A percentile compares a stretch with the other conserved stretches of the same genome.
Conservation (phyloP, 495 filamentous ascomycete species). For the Penicillium parvum region DNA sequence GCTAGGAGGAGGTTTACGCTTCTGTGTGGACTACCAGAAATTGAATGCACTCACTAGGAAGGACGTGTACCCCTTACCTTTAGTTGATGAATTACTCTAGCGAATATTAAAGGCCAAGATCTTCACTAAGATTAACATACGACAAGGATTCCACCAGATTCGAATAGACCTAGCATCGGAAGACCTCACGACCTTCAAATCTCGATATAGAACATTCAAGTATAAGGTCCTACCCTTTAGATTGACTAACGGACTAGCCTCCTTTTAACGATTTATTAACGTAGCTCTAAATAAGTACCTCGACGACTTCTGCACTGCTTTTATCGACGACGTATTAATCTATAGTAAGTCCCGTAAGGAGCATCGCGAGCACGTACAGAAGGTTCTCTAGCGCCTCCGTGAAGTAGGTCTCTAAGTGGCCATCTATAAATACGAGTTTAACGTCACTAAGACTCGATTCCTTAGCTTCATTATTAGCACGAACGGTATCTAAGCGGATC, state of each 20-base stretch:
- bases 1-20: constrained; percentile 21
- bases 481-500: constrained; percentile 19
- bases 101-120: constrained; percentile 22
- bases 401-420: background rate
- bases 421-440: constrained; percentile 30
- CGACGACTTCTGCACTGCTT: background rate
- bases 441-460: constrained; percentile 13
- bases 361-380: background rate
- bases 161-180: constrained; percentile 8
- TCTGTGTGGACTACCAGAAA: constrained; percentile 45
- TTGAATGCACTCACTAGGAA: constrained; percentile 42
- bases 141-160: constrained; percentile 35
- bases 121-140: constrained; percentile 47
- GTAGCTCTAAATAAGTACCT: background rate
- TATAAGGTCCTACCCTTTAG: constrained; percentile 7
- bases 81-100: constrained; percentile 42
- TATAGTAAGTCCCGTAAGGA: background rate
- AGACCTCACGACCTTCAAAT: background rate
- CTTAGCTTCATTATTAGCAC: background rate
- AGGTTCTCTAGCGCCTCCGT: background rate
- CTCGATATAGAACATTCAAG: background rate
- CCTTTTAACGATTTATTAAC: constrained; percentile 8
- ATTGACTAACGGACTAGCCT: background rate
- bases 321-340: constrained; percentile 4
- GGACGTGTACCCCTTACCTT: constrained; percentile 40